Percentiles rank a stretch among this genome's conserved stretches.
phyloP scores from a whole-genome alignment of 1,139 yeast genomes.

The Pneumocystis canis region DNA sequence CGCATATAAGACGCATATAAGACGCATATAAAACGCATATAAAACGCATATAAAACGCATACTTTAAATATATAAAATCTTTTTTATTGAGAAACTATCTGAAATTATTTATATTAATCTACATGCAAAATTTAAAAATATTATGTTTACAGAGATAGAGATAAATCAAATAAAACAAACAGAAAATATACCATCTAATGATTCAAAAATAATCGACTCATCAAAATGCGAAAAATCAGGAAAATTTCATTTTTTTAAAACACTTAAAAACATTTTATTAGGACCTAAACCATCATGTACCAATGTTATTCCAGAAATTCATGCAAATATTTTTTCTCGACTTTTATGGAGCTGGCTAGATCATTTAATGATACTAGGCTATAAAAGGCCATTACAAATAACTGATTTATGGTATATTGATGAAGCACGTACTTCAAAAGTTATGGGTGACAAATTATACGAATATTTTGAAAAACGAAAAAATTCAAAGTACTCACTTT shows the following conservation, averaged over 20 bases:
- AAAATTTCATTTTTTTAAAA: neutral
- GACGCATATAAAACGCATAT: neutral
- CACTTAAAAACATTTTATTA: neutral
- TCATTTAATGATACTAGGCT: slow-evolving; percentile 70
- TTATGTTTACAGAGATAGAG: neutral
- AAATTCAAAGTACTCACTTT: slow-evolving; percentile 23
- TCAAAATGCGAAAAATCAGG: neutral
- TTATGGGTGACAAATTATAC: slow-evolving; percentile 34
- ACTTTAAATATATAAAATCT: no score
- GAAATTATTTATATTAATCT: no score
- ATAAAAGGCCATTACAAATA: slow-evolving; percentile 48
- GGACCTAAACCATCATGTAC: neutral
- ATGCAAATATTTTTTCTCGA: slow-evolving; percentile 66
- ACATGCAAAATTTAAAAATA: neutral
- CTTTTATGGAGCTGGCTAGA: slow-evolving; percentile 89
- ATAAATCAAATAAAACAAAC: no score
- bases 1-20: neutral
- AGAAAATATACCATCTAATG: neutral
- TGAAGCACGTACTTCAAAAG: slow-evolving; percentile 28
- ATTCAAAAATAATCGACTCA: no score
- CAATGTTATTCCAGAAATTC: slow-evolving; percentile 11
- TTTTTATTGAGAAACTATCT: no score
- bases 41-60: no score
- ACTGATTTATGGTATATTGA: slow-evolving; percentile 46
- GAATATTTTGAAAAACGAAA: slow-evolving; percentile 29